A percentile compares a stretch with the other conserved stretches of the same genome.
Conservation (phyloP, 257 asterid genomes). For the Nicotiana undulata region DNA sequence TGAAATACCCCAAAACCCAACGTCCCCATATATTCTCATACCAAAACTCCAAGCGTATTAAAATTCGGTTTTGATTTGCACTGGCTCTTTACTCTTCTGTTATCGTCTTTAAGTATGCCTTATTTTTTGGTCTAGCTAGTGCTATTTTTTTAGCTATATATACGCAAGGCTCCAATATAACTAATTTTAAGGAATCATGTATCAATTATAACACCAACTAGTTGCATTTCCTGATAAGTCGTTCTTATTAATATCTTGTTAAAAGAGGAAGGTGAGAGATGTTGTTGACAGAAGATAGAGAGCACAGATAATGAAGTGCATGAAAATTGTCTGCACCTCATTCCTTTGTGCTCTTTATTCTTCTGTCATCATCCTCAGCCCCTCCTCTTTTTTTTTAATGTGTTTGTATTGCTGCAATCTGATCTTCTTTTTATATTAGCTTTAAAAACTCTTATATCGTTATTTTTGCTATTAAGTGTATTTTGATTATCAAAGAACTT, state of each 20-base stretch:
- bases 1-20: neutral
- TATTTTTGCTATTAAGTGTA: too few relatives aligned
- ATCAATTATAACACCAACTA: neutral
- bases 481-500: neutral
- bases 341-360: slow-evolving; percentile 71
- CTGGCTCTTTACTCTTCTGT: slow-evolving; percentile 59
- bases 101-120: slow-evolving; percentile 29
- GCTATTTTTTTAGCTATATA: neutral
- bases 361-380: slow-evolving; percentile 55
- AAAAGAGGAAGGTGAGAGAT: neutral
- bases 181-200: too few relatives aligned
- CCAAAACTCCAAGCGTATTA: neutral
- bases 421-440: too few relatives aligned
- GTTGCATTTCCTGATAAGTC: neutral
- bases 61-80: neutral
- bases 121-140: neutral
- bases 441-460: too few relatives aligned
- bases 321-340: slow-evolving; percentile 28
- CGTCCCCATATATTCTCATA: neutral
- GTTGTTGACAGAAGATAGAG: slow-evolving; percentile 5
- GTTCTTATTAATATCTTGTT: too few relatives aligned
- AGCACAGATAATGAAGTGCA: neutral
- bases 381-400: neutral
- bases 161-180: neutral
- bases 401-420: too few relatives aligned